phyloP scores from a whole-genome alignment of 1,284 basidiomycete genomes.

The Rhodotorula sp. region DNA sequence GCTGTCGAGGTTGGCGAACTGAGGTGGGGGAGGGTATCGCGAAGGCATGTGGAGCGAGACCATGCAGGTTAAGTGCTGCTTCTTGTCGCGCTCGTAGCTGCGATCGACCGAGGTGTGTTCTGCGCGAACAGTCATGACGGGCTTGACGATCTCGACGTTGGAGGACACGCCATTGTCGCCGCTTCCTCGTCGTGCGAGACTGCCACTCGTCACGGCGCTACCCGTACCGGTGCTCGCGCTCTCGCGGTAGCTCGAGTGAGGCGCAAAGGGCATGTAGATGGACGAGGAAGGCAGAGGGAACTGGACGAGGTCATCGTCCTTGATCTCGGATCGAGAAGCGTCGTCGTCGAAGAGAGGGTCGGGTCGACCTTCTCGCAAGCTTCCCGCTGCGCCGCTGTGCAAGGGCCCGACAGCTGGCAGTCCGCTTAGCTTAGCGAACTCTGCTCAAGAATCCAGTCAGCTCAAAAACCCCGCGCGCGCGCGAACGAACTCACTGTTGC shows the following conservation, averaged over 20 bases:
- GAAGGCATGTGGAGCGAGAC: conserved; percentile 49
- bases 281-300: neutral
- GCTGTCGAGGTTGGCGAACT: neutral
- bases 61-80: conserved; percentile 50
- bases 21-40: conserved; percentile 33
- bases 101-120: conserved; percentile 48
- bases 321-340: neutral
- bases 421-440: conserved; percentile 45
- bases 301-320: conserved; percentile 43
- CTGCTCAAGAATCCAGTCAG: conserved; percentile 20
- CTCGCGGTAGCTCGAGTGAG: conserved; percentile 2
- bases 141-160: conserved; percentile 36
- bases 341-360: conserved; percentile 13
- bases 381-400: too few relatives aligned
- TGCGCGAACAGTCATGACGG: conserved; percentile 47
- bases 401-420: conserved; percentile 5
- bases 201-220: neutral
- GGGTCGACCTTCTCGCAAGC: too few relatives aligned
- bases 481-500: conserved; percentile 69
- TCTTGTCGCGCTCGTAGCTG: conserved; percentile 43
- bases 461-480: neutral
- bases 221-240: neutral
- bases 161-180: neutral
- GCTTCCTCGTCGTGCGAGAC: conserved; percentile 4
- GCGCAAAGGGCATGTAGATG: neutral